Percentiles rank a stretch among this genome's conserved stretches.
phyloP scores from a whole-genome alignment of 306 rosid species.

The Leucaena leucocephala region DNA sequence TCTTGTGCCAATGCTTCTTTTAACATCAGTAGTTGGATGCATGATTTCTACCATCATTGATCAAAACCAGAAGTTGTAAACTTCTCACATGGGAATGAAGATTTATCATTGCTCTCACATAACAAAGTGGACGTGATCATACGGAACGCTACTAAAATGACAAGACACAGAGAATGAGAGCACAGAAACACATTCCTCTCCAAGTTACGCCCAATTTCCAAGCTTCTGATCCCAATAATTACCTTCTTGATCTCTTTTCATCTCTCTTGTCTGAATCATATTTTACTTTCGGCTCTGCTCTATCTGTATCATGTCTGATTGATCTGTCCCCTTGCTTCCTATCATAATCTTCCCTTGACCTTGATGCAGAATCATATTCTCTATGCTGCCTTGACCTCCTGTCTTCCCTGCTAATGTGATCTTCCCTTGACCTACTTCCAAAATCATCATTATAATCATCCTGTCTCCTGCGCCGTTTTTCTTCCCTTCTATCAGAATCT shows the following conservation, averaged over 20 bases:
- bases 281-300: constrained; percentile 37
- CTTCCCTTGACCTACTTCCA: constrained; percentile 52
- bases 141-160: constrained; percentile 17
- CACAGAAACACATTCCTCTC: background rate
- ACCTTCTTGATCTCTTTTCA: constrained; percentile 54
- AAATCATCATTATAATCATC: constrained; percentile 47
- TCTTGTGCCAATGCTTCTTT: constrained; percentile 1
- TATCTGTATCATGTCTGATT: constrained; percentile 31
- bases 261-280: constrained; percentile 46
- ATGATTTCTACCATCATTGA: background rate
- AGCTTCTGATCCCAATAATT: constrained; percentile 24
- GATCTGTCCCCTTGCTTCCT: constrained; percentile 51
- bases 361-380: constrained; percentile 50
- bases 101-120: background rate
- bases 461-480: constrained; percentile 44
- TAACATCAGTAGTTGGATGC: constrained; percentile 4
- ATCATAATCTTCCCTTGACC: constrained; percentile 60
- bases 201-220: background rate
- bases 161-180: constrained; percentile 12
- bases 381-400: constrained; percentile 44
- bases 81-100: constrained; percentile 4
- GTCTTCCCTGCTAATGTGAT: constrained; percentile 48
- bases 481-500: constrained; percentile 57
- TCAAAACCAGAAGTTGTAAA: constrained; percentile 4
- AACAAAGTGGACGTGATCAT: constrained; percentile 7